These are phyloP conservation scores for Albifimbria verrucaria DNA, from an alignment of 2,329 filamentous ascomycete genomes.

Conservation along the genomic window DNA sequence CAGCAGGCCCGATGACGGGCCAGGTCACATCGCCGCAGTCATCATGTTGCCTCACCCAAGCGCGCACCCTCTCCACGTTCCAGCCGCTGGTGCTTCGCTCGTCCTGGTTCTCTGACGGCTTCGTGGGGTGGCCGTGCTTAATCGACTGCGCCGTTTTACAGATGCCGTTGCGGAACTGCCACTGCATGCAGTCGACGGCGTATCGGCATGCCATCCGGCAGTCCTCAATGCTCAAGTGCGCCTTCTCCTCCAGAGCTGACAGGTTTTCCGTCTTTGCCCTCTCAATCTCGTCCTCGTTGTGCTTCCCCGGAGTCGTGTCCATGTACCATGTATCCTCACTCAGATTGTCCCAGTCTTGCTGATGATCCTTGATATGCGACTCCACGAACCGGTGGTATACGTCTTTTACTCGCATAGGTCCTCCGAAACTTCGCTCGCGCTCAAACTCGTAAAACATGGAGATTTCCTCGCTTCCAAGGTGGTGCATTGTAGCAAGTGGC, in stretches of 20 bases:
- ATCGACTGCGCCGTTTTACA: slow-evolving; percentile 34
- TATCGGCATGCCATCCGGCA: slow-evolving; percentile 43
- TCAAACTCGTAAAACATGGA: slow-evolving; percentile 51
- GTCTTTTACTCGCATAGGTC: slow-evolving; percentile 41
- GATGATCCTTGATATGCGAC: slow-evolving; percentile 31
- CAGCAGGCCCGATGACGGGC: slow-evolving; percentile 15
- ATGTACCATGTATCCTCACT: slow-evolving; percentile 43
- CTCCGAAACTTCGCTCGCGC: slow-evolving; percentile 28
- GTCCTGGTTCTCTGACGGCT: slow-evolving; percentile 22
- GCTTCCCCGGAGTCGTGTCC: slow-evolving; percentile 23
- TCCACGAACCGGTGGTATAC: slow-evolving; percentile 45
- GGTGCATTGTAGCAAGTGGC: slow-evolving; percentile 54
- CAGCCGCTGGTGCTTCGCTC: slow-evolving; percentile 36
- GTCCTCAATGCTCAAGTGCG: slow-evolving; percentile 37
- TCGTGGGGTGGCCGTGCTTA: slow-evolving; percentile 35
- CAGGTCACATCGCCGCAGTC: slow-evolving; percentile 30
- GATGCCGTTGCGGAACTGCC: slow-evolving; percentile 33
- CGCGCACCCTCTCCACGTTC: slow-evolving; percentile 36
- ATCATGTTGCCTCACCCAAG: slow-evolving; percentile 35
- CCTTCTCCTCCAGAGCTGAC: slow-evolving; percentile 34
- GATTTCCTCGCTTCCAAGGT: slow-evolving; percentile 48
- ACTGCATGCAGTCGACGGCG: slow-evolving; percentile 36
- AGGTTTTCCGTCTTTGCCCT: slow-evolving; percentile 30
- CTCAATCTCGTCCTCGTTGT: slow-evolving; percentile 26
- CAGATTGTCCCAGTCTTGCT: slow-evolving; percentile 52